Percentiles rank a stretch among this genome's conserved stretches.
Evolutionary conservation across 257 asterid genomes (phyloP).

Genomic region (Solanum bulbocastanum): DNA sequence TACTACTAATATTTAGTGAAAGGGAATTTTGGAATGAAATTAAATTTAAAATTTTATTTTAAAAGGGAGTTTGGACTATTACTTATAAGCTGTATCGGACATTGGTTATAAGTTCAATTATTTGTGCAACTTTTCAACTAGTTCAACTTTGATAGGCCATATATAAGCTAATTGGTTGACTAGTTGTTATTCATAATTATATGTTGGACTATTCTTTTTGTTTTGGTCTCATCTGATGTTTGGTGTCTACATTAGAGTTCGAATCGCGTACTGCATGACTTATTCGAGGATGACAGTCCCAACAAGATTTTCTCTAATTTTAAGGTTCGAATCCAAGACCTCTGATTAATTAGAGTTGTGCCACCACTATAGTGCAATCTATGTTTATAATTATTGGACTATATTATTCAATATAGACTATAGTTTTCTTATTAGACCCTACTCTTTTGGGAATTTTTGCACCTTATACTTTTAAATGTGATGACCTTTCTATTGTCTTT

Average conservation of each 20-base stretch:
- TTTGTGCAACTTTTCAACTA: not conserved
- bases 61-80: not conserved
- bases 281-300: too few species aligned
- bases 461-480: not conserved
- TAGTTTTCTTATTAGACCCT: not conserved
- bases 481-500: not conserved
- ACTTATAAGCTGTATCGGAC: not conserved
- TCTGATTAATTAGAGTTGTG: fast-evolving
- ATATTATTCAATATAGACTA: not conserved
- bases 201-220: not conserved
- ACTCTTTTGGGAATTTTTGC: not conserved
- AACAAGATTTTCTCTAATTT: too few species aligned
- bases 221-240: not conserved
- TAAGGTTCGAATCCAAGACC: fast-evolving
- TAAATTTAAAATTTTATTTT: too few species aligned
- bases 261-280: too few species aligned
- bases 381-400: too few species aligned
- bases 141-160: not conserved
- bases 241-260: too few species aligned
- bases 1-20: too few species aligned
- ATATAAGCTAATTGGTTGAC: not conserved
- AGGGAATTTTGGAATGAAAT: too few species aligned
- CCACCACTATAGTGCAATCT: too few species aligned
- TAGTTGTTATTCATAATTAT: not conserved
- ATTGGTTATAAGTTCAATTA: not conserved